Percentiles rank a stretch among this genome's conserved stretches.
These are phyloP conservation scores for Malus hybrid DNA, from an alignment of 331 rosid species.

Conservation along the genomic window DNA sequence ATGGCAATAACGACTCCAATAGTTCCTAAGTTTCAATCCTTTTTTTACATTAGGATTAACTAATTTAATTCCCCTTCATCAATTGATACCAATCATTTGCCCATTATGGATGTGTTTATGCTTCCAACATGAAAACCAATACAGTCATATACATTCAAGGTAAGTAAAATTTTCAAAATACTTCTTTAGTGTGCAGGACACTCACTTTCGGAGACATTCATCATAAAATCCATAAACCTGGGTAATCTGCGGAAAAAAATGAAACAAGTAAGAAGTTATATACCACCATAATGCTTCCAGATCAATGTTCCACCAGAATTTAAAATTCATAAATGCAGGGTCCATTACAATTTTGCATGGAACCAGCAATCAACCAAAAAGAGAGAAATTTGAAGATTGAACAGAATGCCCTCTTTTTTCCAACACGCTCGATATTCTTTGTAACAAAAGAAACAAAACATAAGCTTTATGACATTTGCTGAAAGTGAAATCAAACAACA, in stretches of 20 bases:
- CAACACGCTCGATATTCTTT: neutral
- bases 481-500: slow-evolving; percentile 2
- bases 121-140: neutral
- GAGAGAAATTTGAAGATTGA: neutral
- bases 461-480: neutral
- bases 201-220: slow-evolving; percentile 93
- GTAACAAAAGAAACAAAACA: neutral
- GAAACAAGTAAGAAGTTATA: slow-evolving; percentile 1
- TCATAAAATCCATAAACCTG: slow-evolving; percentile 95
- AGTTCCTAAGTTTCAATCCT: neutral
- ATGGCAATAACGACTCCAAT: neutral
- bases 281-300: neutral
- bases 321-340: neutral
- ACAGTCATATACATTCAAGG: neutral
- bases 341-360: no score
- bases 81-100: neutral
- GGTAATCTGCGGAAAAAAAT: slow-evolving; percentile 58
- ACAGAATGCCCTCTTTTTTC: neutral
- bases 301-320: neutral
- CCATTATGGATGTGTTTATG: neutral
- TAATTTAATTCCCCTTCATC: neutral
- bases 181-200: slow-evolving; percentile 21
- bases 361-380: neutral
- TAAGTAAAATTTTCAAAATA: neutral
- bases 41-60: neutral